These are phyloP conservation scores for Protomyces arabidopsidicola DNA, from an alignment of 1,139 yeast genomes.

Conservation along the genomic window DNA sequence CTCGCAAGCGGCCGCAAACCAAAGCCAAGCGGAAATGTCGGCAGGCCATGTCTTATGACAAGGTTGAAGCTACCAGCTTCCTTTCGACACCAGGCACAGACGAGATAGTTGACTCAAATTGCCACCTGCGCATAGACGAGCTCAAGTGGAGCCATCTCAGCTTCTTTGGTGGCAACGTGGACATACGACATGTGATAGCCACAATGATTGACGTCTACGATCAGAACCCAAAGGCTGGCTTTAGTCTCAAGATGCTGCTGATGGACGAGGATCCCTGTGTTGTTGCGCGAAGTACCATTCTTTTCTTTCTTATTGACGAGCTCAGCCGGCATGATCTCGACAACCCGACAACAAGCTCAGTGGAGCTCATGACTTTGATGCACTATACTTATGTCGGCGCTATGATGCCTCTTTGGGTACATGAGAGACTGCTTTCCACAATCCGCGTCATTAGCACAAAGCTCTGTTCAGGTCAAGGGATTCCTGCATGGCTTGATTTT, in stretches of 20 bases:
- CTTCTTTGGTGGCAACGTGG: slow-evolving; percentile 24
- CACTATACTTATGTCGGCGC: slow-evolving; percentile 24
- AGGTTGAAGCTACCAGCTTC: neutral
- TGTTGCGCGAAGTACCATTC: slow-evolving; percentile 12
- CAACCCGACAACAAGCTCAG: neutral
- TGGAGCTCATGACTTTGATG: slow-evolving; percentile 14
- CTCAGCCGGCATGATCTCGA: slow-evolving; percentile 6
- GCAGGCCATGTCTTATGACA: neutral
- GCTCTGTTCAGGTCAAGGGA: slow-evolving; percentile 21
- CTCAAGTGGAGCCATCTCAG: slow-evolving; percentile 13
- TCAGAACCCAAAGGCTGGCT: slow-evolving; percentile 6
- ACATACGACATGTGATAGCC: slow-evolving; percentile 19
- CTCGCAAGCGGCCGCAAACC: slow-evolving; percentile 12
- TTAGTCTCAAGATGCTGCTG: slow-evolving; percentile 9
- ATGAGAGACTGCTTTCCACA: slow-evolving; percentile 13
- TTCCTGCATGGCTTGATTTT: slow-evolving; percentile 12
- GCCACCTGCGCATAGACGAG: neutral
- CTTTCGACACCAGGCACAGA: neutral
- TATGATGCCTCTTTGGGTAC: slow-evolving; percentile 24
- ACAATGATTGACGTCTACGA: slow-evolving; percentile 17
- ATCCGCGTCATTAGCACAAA: slow-evolving; percentile 14
- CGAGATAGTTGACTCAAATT: neutral
- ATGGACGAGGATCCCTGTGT: slow-evolving; percentile 20
- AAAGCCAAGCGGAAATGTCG: slow-evolving; percentile 4
- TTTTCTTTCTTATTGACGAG: slow-evolving; percentile 19